Evolutionary conservation across 148 eudicot genomes (phyloP).

Genomic region (Vaccinium macrocarpon): DNA sequence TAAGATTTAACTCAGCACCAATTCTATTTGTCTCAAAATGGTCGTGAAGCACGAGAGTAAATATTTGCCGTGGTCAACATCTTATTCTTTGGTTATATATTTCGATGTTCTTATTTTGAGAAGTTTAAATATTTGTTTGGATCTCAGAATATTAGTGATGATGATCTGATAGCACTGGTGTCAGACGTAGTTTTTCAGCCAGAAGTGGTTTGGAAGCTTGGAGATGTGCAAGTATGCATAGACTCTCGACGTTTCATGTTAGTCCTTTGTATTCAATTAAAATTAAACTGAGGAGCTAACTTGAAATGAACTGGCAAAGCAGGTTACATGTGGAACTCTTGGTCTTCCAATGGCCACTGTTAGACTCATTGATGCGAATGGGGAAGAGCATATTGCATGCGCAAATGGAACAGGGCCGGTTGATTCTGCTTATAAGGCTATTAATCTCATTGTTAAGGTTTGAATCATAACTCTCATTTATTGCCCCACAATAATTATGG

Average conservation of each 20-base stretch:
- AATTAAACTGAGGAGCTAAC: not conserved
- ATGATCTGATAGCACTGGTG: slow-evolving; percentile 82
- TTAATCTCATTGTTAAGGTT: slow-evolving; percentile 85
- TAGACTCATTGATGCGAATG: slow-evolving; percentile 68
- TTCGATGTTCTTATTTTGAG: not conserved
- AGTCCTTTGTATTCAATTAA: not conserved
- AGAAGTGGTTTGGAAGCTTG: slow-evolving; percentile 81
- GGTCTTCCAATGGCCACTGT: slow-evolving; percentile 94
- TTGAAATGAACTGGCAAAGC: slow-evolving; percentile 11
- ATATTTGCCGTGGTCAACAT: not conserved
- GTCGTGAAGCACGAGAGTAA: not conserved
- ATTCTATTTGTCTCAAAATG: not conserved
- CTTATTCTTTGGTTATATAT: not conserved
- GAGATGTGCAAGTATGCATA: slow-evolving; percentile 69
- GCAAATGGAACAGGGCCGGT: slow-evolving; percentile 92
- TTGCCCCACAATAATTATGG: not conserved
- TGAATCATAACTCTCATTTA: slow-evolving; percentile 6
- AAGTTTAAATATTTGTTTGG: not conserved
- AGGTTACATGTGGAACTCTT: slow-evolving; percentile 91
- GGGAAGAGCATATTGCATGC: slow-evolving; percentile 68
- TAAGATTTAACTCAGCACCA: not conserved
- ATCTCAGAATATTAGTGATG: slow-evolving; percentile 70
- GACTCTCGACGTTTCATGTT: not conserved
- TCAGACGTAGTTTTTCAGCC: slow-evolving; percentile 91
- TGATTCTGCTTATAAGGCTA: slow-evolving; percentile 94